These are phyloP conservation scores for Tricholoma furcatifolium DNA, from an alignment of 768 basidiomycete species.

Conservation along the genomic window DNA sequence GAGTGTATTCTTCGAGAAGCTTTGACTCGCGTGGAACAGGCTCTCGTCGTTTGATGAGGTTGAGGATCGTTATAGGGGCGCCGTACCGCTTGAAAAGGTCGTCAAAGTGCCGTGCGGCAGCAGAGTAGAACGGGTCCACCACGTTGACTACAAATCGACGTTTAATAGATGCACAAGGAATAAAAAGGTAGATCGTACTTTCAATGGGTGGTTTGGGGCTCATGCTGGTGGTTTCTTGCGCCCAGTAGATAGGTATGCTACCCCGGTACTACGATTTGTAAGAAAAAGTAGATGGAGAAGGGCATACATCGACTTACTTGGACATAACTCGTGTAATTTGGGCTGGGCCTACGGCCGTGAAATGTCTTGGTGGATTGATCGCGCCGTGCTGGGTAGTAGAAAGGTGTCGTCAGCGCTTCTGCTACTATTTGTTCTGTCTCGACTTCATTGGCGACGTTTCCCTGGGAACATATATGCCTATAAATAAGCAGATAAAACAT, in stretches of 20 bases:
- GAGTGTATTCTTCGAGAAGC: slow-evolving; percentile 84
- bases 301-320: slow-evolving; percentile 48
- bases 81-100: slow-evolving; percentile 89
- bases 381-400: slow-evolving; percentile 66
- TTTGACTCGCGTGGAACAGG: slow-evolving; percentile 85
- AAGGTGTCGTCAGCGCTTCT: slow-evolving; percentile 85
- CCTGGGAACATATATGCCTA: slow-evolving; percentile 44
- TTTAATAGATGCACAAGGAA: neutral
- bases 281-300: neutral
- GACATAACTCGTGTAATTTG: slow-evolving; percentile 93
- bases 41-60: slow-evolving; percentile 87
- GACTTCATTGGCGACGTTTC: slow-evolving; percentile 98
- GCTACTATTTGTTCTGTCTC: slow-evolving; percentile 98
- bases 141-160: slow-evolving; percentile 66
- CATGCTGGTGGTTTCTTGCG: slow-evolving; percentile 89
- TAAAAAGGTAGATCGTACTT: slow-evolving; percentile 53
- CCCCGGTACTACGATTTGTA: slow-evolving; percentile 72
- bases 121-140: slow-evolving; percentile 92
- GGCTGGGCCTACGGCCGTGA: slow-evolving; percentile 59
- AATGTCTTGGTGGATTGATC: slow-evolving; percentile 25
- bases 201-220: slow-evolving; percentile 94
- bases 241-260: slow-evolving; percentile 96
- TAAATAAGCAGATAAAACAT: neutral
- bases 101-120: slow-evolving; percentile 92
- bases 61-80: slow-evolving; percentile 84